Base-by-base conservation (phyloP, 768 basidiomycete species). In the Coprinopsis marcescibilis region DNA sequence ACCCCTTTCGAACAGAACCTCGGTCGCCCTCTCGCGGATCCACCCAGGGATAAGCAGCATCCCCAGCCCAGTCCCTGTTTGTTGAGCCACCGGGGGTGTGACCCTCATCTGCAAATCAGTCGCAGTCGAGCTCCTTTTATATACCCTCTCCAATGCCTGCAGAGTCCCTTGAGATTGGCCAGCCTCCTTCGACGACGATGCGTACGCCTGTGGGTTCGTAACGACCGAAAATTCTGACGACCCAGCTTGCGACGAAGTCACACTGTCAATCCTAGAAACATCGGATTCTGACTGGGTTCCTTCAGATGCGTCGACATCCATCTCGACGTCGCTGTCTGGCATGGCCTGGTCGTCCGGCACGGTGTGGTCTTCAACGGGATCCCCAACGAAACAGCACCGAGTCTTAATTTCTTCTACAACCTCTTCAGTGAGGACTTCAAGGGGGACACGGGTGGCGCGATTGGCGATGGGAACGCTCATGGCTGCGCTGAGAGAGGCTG, bases 401-500 rank as follows among this genome's bases (percentile, higher is more conserved):
- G 85, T 86, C 64, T 96, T 89, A 50, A 97, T 83, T 54, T 93
- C 85, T 63, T 97, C 92, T 13, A 96, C 64, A n/a, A 94, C 70
- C 2, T 71, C 65, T 45, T 90, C 87, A 1, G 86, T 85, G 29
- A 97, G 72, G 23, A 95, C 70, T 55, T 87, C 87, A 54, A 78
- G 73, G 1, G 93, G 89, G 1, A 95, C 82, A 1, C 80, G 79
- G 1, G 69, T 79, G 1, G 80, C 66, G 17, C 81, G 78, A 48
- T 76, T 80, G 15, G 82, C 72, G 3, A 76, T 66, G 33, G 87
- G 81, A 2, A 83, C 70, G 50, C 75, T 85, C 35, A 76, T 68
- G 3, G 81, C 70, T 11, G 81, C 73, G 52, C 79, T 82, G 30
- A 90, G 71, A 21, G 81, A 80, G 1, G 79, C 68, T 11, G 87